Evolutionary conservation across 306 rosid species (phyloP).

Genomic region (Mimosa pudica): DNA sequence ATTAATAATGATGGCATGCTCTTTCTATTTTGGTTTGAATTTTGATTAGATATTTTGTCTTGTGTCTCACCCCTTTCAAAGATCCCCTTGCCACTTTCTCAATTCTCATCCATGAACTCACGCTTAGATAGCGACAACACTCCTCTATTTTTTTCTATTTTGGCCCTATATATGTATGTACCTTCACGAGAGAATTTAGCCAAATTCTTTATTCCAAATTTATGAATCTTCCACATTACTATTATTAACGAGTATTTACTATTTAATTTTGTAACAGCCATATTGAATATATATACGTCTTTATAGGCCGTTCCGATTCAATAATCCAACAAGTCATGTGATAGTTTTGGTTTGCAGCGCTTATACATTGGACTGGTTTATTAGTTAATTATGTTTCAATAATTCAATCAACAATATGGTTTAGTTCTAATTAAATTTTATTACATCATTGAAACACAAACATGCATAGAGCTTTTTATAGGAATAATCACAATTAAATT

Average conservation of each 20-base stretch:
- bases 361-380: not conserved
- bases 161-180: not conserved
- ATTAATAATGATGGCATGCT: not conserved
- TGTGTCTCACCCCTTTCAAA: not conserved
- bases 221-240: not conserved
- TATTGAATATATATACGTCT: not conserved
- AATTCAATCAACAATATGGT: not conserved
- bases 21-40: conserved; percentile 16
- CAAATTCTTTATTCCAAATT: not conserved
- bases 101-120: not conserved
- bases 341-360: not conserved
- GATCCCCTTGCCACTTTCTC: not conserved
- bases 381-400: not conserved
- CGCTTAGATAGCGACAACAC: not conserved
- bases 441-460: not conserved
- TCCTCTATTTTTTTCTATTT: not conserved
- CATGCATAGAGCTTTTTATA: no score
- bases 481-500: no score
- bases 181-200: not conserved
- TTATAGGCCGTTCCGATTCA: not conserved
- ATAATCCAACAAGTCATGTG: not conserved
- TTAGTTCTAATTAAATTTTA: not conserved
- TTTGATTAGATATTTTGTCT: not conserved
- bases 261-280: not conserved
- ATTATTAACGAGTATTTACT: no score